Conservation (phyloP, 2,329 filamentous ascomycete genomes). For the Sphaceloma murrayae region DNA sequence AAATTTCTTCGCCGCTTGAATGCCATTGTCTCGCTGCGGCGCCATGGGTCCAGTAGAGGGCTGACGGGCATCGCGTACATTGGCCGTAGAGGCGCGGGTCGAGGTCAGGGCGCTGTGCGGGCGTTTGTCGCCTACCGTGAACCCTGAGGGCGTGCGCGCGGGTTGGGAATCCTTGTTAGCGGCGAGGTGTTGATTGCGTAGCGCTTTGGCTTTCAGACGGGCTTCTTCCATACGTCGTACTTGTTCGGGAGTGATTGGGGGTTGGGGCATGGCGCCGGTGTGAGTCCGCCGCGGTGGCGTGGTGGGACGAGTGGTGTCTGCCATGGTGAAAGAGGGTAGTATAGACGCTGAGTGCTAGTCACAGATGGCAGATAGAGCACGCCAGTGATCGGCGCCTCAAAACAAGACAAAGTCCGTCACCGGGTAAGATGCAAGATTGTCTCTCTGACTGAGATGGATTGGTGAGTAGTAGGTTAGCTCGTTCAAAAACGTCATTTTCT, state of each 20-base stretch:
- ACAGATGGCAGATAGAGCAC: no score
- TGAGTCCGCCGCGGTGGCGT: conserved; percentile 39
- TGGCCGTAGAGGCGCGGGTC: conserved; percentile 43
- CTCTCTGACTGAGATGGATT: background rate
- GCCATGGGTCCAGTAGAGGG: conserved; percentile 27
- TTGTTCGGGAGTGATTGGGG: conserved; percentile 51
- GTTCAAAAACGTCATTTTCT: conserved; percentile 5
- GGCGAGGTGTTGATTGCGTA: conserved; percentile 63
- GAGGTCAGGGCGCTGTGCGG: conserved; percentile 52
- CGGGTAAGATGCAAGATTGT: background rate
- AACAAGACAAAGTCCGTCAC: no score
- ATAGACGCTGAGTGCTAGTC: background rate
- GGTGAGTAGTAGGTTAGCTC: background rate
- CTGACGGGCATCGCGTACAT: conserved; percentile 58
- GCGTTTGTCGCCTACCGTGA: conserved; percentile 60
- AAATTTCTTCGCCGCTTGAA: conserved; percentile 77
- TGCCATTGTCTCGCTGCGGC: conserved; percentile 39
- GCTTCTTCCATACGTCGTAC: conserved; percentile 64
- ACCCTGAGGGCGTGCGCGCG: conserved; percentile 28
- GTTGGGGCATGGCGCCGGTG: conserved; percentile 34
- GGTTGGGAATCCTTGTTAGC: conserved; percentile 39
- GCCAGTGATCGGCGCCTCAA: no score
- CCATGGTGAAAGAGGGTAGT: conserved; percentile 22
- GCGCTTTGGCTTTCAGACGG: conserved; percentile 77
- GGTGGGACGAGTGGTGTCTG: conserved; percentile 32